phyloP scores from a whole-genome alignment of 371 early-diverging fungal genomes.

The Syncephalastrum monosporum region DNA sequence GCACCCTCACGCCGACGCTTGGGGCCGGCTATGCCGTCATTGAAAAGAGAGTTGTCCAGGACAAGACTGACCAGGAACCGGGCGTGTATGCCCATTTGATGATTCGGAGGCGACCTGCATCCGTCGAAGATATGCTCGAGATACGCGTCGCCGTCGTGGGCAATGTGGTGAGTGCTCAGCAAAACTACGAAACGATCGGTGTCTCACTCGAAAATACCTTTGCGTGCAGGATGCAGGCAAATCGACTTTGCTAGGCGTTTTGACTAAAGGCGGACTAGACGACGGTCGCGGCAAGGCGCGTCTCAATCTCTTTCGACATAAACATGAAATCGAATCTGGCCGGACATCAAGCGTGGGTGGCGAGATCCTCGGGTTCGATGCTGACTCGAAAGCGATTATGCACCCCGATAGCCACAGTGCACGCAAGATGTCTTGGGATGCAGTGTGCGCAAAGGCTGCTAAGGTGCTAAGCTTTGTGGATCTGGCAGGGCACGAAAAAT shows the following conservation, averaged over 20 bases:
- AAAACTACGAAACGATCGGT: background rate
- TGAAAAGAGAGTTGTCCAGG: constrained; percentile 23
- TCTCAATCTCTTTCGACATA: constrained; percentile 85
- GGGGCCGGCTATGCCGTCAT: constrained; percentile 69
- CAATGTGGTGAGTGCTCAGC: constrained; percentile 67
- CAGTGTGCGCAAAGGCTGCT: constrained; percentile 70
- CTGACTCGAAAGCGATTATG: constrained; percentile 48
- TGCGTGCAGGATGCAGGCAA: constrained; percentile 57
- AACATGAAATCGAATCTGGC: constrained; percentile 92
- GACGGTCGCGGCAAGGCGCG: constrained; percentile 94
- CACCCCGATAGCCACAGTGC: constrained; percentile 23
- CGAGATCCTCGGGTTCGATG: constrained; percentile 88
- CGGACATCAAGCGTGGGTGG: constrained; percentile 90
- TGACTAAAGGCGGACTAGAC: constrained; percentile 87
- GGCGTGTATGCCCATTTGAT: constrained; percentile 55
- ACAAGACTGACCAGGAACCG: constrained; percentile 1
- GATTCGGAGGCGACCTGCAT: constrained; percentile 67
- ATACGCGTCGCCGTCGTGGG: constrained; percentile 89
- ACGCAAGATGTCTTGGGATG: constrained; percentile 78
- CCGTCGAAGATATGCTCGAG: constrained; percentile 79
- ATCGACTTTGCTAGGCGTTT: constrained; percentile 86
- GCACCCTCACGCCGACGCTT: constrained; percentile 40
- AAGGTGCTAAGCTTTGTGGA: constrained; percentile 89
- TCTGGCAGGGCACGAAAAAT: constrained; percentile 92
- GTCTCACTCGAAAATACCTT: background rate